Evolutionary conservation across 2,329 filamentous ascomycete genomes (phyloP).

Genomic region (Teratosphaeria destructans): DNA sequence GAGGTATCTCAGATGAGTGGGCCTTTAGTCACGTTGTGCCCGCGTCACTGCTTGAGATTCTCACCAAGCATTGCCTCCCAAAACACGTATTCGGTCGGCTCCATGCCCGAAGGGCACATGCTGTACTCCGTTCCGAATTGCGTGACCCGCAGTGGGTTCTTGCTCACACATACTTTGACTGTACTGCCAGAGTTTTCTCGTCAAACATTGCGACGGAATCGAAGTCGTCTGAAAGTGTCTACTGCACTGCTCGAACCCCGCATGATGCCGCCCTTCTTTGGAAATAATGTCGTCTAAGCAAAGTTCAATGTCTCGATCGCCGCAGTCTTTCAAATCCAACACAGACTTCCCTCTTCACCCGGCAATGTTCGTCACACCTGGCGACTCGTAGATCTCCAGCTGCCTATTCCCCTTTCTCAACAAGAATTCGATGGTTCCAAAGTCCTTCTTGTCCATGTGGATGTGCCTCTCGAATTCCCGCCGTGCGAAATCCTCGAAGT

Average conservation of each 20-base stretch:
- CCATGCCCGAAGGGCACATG: background rate
- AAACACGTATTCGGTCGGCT: too few relatives aligned
- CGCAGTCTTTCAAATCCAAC: background rate
- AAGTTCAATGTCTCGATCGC: background rate
- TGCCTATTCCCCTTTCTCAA: slow-evolving; percentile 72
- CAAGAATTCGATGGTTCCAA: slow-evolving; percentile 74
- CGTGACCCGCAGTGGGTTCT: background rate
- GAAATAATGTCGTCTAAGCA: background rate
- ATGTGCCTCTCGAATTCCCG: slow-evolving; percentile 66
- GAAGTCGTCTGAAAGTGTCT: slow-evolving; percentile 3
- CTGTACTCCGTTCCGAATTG: background rate
- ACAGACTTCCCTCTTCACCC: slow-evolving; percentile 6
- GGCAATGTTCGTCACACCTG: slow-evolving; percentile 66
- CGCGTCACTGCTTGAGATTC: background rate
- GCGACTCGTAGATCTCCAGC: slow-evolving; percentile 69
- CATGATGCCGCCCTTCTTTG: too few relatives aligned
- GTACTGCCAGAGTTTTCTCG: background rate
- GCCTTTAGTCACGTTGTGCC: background rate
- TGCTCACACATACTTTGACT: background rate
- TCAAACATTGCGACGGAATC: background rate
- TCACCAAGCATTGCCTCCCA: background rate
- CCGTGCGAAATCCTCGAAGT: slow-evolving; percentile 24
- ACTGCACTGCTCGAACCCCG: background rate
- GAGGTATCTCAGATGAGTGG: too few relatives aligned
- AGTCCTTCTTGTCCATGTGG: slow-evolving; percentile 69